These are phyloP conservation scores for Cladosporium phlei DNA, from an alignment of 2,329 filamentous ascomycete genomes.

Conservation along the genomic window DNA sequence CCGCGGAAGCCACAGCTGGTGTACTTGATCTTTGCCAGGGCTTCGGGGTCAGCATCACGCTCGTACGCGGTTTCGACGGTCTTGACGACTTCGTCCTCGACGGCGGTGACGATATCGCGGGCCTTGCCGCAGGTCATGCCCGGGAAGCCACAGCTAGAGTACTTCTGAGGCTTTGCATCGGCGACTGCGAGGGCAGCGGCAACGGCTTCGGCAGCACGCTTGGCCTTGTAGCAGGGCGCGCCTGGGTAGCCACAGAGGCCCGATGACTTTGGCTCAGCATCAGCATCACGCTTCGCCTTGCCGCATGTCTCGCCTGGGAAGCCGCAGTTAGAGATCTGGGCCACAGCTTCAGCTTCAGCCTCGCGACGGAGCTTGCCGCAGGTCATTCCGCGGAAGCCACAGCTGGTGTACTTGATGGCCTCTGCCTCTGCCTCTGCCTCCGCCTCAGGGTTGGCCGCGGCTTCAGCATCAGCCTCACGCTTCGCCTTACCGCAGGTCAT, in stretches of 20 bases:
- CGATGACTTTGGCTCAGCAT: slow-evolving; percentile 33
- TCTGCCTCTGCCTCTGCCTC: slow-evolving; percentile 18
- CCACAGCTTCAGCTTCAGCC: slow-evolving; percentile 19
- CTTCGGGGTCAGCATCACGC: slow-evolving; percentile 21
- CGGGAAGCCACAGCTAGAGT: slow-evolving; percentile 35
- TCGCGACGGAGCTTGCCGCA: slow-evolving; percentile 43
- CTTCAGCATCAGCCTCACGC: slow-evolving; percentile 35
- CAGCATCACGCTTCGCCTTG: slow-evolving; percentile 35
- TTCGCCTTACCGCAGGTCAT: slow-evolving; percentile 29
- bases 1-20: slow-evolving; percentile 36
- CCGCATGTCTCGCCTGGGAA: slow-evolving; percentile 41
- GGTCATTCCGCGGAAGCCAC: slow-evolving; percentile 36
- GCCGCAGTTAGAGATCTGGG: slow-evolving; percentile 33
- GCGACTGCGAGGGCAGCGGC: slow-evolving; percentile 32
- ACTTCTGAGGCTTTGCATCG: slow-evolving; percentile 18
- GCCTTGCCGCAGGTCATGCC: slow-evolving; percentile 44
- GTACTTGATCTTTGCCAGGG: slow-evolving; percentile 21
- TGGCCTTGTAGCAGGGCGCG: slow-evolving; percentile 24
- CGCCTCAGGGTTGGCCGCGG: slow-evolving; percentile 31
- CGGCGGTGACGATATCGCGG: slow-evolving; percentile 41
- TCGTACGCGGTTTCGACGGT: slow-evolving; percentile 18
- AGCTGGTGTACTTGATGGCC: slow-evolving; percentile 32
- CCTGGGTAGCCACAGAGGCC: slow-evolving; percentile 18
- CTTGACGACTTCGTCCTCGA: slow-evolving; percentile 22
- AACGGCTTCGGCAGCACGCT: slow-evolving; percentile 37